Evolutionary conservation across 2,329 filamentous ascomycete genomes (phyloP).

Genomic region (Graphiopsis chlorocephala): DNA sequence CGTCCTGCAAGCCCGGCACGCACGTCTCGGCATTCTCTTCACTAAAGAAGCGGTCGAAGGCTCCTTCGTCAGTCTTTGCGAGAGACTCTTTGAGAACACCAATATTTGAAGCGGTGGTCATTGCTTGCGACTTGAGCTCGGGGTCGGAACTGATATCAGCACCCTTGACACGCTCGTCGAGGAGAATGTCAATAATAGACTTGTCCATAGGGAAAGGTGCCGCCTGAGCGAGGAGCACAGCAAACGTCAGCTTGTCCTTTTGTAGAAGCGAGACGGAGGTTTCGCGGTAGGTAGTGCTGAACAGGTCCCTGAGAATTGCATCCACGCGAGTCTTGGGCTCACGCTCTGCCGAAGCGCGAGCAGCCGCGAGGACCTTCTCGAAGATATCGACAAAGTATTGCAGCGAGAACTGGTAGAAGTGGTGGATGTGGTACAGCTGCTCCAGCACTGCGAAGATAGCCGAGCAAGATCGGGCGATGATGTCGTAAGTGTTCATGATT

Average conservation of each 20-base stretch:
- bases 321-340: slow-evolving; percentile 68
- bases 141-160: slow-evolving; percentile 72
- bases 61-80: slow-evolving; percentile 56
- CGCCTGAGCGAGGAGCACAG: slow-evolving; percentile 91
- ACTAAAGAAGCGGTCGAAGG: slow-evolving; percentile 78
- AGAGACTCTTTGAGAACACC: slow-evolving; percentile 71
- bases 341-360: slow-evolving; percentile 66
- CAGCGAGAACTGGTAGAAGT: slow-evolving; percentile 98
- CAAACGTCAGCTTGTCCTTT: slow-evolving; percentile 89
- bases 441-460: slow-evolving; percentile 96
- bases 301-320: slow-evolving; percentile 86
- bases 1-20: slow-evolving; percentile 73
- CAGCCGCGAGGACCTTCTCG: slow-evolving; percentile 80
- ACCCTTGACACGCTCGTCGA: slow-evolving; percentile 74
- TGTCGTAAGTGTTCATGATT: slow-evolving; percentile 90
- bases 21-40: slow-evolving; percentile 85
- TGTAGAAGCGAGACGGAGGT: slow-evolving; percentile 92
- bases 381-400: slow-evolving; percentile 99
- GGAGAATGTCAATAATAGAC: slow-evolving; percentile 76
- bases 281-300: slow-evolving; percentile 85
- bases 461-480: slow-evolving; percentile 92
- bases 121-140: slow-evolving; percentile 64
- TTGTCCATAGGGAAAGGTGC: slow-evolving; percentile 97
- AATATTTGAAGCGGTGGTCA: slow-evolving; percentile 67
- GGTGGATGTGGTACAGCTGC: slow-evolving; percentile 95